These are phyloP conservation scores for Cornus suecica DNA, from an alignment of 148 eudicot species.

Conservation along the genomic window DNA sequence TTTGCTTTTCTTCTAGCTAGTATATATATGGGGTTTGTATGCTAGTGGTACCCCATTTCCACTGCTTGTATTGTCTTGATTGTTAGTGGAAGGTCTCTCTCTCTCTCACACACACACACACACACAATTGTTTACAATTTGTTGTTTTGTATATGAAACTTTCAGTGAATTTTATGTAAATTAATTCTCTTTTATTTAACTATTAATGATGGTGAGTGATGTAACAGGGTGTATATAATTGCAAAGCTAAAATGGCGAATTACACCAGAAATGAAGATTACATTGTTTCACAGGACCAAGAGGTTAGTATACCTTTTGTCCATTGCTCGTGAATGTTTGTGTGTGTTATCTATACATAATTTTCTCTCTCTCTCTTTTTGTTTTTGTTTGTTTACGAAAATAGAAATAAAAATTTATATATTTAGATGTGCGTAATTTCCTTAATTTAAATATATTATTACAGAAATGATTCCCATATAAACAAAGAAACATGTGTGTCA, in stretches of 20 bases:
- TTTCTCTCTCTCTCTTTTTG: too few relatives aligned
- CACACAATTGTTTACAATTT: background rate
- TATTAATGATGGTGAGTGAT: slow-evolving; percentile 13
- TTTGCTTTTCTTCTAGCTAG: too few relatives aligned
- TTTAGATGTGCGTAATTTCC: too few relatives aligned
- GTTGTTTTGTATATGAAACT: background rate
- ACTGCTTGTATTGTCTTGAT: too few relatives aligned
- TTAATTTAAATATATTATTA: too few relatives aligned
- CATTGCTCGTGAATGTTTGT: background rate
- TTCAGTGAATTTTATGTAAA: background rate
- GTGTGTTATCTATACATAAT: too few relatives aligned
- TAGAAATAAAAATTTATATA: too few relatives aligned
- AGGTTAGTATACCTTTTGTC: slow-evolving; percentile 14
- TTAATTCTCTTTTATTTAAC: background rate
- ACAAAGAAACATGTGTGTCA: too few relatives aligned
- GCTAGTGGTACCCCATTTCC: too few relatives aligned
- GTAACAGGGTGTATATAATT: slow-evolving; percentile 23
- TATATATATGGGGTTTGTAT: too few relatives aligned
- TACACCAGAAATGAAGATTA: slow-evolving; percentile 35
- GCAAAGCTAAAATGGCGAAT: slow-evolving; percentile 38
- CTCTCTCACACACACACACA: background rate
- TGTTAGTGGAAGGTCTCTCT: background rate
- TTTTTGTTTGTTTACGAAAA: too few relatives aligned
- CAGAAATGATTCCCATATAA: too few relatives aligned
- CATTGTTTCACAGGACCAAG: slow-evolving; percentile 27